These are phyloP conservation scores for Porphyrellus cyaneotinctus DNA, from an alignment of 768 basidiomycete genomes.

Conservation along the genomic window DNA sequence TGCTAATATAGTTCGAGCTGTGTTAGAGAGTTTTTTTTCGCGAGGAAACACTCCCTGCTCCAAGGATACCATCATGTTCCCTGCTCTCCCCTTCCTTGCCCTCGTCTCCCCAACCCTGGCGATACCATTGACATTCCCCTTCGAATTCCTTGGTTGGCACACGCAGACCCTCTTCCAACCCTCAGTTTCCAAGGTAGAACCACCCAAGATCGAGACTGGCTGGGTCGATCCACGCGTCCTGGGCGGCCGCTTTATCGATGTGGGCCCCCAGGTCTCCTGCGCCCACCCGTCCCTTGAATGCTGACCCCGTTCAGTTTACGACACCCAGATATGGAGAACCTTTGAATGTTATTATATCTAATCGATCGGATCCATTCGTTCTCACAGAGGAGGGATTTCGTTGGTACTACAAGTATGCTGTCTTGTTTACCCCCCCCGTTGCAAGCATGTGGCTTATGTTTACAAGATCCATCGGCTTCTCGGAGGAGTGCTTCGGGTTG, in stretches of 20 bases:
- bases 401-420: constrained; percentile 57
- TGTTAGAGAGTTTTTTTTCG: neutral
- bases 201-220: constrained; percentile 32
- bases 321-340: constrained; percentile 70
- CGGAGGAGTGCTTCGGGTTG: constrained; percentile 76
- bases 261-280: constrained; percentile 33
- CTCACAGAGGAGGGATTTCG: constrained; percentile 71
- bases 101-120: constrained; percentile 13
- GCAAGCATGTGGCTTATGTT: neutral
- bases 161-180: constrained; percentile 9
- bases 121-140: constrained; percentile 14
- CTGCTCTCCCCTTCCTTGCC: constrained; percentile 7
- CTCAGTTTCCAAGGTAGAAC: neutral
- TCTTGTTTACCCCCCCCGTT: neutral
- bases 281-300: neutral
- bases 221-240: constrained; percentile 67
- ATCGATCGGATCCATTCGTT: constrained; percentile 71
- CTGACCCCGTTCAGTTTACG: constrained; percentile 49
- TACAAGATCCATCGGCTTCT: constrained; percentile 72
- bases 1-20: neutral
- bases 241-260: constrained; percentile 76
- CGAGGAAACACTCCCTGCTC: too few relatives aligned
- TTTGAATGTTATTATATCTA: constrained; percentile 79
- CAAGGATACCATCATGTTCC: constrained; percentile 14
- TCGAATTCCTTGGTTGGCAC: constrained; percentile 1